Evolutionary conservation across 2,329 filamentous ascomycete genomes (phyloP).

Genomic region (Verticillium tricorpus): DNA sequence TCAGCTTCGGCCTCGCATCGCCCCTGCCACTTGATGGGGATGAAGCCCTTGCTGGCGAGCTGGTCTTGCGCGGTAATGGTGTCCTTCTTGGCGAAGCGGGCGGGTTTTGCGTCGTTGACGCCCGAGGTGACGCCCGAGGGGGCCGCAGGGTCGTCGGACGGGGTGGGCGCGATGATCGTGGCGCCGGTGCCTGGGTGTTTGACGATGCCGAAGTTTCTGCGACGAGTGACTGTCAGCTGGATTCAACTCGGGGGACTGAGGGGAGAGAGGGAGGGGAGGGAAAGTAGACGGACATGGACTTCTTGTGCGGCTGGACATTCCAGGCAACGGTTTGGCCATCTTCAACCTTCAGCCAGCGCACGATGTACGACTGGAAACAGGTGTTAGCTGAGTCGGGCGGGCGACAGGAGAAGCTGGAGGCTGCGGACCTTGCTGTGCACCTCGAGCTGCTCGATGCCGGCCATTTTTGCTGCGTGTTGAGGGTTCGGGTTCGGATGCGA

Average conservation of each 20-base stretch:
- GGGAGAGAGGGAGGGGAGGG: neutral
- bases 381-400: slow-evolving; percentile 11
- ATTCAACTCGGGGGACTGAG: neutral
- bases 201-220: slow-evolving; percentile 90
- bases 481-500: neutral
- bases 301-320: slow-evolving; percentile 97
- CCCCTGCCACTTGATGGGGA: slow-evolving; percentile 77
- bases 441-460: slow-evolving; percentile 92
- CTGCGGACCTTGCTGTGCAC: slow-evolving; percentile 87
- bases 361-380: slow-evolving; percentile 78
- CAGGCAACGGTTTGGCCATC: slow-evolving; percentile 91
- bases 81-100: slow-evolving; percentile 52
- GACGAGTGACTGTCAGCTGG: slow-evolving; percentile 3
- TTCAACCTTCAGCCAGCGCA: slow-evolving; percentile 92
- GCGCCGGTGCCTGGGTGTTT: slow-evolving; percentile 81
- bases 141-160: slow-evolving; percentile 36
- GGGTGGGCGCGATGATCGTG: slow-evolving; percentile 40
- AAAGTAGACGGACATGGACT: slow-evolving; percentile 66
- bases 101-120: slow-evolving; percentile 38
- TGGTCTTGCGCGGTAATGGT: slow-evolving; percentile 57
- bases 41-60: slow-evolving; percentile 62
- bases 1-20: slow-evolving; percentile 97
- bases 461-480: slow-evolving; percentile 52
- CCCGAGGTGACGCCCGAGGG: slow-evolving; percentile 43
- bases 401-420: neutral